Conservation (phyloP, 2,329 filamentous ascomycete species). For the Bisporella sp. region DNA sequence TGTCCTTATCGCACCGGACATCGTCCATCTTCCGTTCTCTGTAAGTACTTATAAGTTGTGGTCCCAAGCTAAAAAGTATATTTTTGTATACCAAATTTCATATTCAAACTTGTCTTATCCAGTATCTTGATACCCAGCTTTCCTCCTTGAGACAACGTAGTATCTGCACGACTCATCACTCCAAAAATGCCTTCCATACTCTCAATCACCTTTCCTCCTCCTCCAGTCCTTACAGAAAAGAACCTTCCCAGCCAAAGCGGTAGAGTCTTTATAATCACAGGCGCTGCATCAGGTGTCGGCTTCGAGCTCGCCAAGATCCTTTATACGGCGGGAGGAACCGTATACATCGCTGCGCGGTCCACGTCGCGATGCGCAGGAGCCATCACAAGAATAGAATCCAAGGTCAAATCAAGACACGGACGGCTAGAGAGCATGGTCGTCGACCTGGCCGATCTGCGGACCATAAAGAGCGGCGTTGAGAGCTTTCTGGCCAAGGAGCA, state of each 20-base stretch:
- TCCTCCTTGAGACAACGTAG: neutral
- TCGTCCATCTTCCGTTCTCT: too few relatives aligned
- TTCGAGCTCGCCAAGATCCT: constrained; percentile 42
- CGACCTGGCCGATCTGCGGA: constrained; percentile 24
- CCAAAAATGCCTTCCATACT: constrained; percentile 4
- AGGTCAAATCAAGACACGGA: constrained; percentile 9
- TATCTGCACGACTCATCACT: neutral
- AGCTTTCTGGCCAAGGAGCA: constrained; percentile 25
- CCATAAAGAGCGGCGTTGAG: constrained; percentile 20
- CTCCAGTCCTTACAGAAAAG: constrained; percentile 35
- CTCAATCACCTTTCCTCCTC: constrained; percentile 26
- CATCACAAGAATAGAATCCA: constrained; percentile 32
- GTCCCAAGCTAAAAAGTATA: too few relatives aligned
- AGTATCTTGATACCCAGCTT: neutral
- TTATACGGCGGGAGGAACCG: constrained; percentile 40
- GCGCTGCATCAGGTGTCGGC: constrained; percentile 31
- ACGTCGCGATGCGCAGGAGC: constrained; percentile 32
- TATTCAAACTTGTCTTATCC: neutral
- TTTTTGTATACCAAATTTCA: too few relatives aligned
- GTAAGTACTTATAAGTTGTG: too few relatives aligned
- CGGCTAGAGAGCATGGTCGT: constrained; percentile 16
- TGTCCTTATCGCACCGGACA: too few relatives aligned
- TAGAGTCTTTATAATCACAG: constrained; percentile 38
- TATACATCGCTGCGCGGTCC: constrained; percentile 44
- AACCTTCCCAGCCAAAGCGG: constrained; percentile 33